Evolutionary conservation across 2,329 filamentous ascomycete genomes (phyloP), one percentile per base, ranked within the genome.

Genomic region (Fusarium acutatum): DNA sequence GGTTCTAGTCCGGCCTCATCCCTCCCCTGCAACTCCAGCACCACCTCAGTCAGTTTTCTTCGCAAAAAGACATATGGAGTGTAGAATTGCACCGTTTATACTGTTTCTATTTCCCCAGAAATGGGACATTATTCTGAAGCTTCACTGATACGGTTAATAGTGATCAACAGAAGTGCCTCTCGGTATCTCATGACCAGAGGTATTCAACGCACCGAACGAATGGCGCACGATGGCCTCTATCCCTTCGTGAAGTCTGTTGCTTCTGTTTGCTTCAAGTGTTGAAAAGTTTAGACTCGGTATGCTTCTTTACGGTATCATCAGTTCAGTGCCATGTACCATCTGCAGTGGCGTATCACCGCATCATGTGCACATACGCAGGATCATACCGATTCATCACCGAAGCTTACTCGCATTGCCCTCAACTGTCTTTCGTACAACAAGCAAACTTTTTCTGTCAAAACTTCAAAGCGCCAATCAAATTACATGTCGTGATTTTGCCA

Each of bases 11-110:
- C 30, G 34, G 38, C 49, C 46, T 52, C n/a, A 62, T 38, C 41
- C 37, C 52, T 47, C 37, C 56, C 71, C 52, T 61, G 60, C 58
- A 72, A 52, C 47, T 72, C 20, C 34, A 63, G 44, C 38, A 38
- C 35, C 20, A 26, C 28, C 35, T 15, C 40, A 32, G n/a, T 49
- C 44, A 46, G 56, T n/a, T 7, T 40, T n/a, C 28, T 56, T 35
- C 24, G 32, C n/a, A 13, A 28, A 26, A 10, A 22, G 28, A 24
- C 26, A 9, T 14, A 13, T 22, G 5, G n/a, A n/a, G n/a, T 14
- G 34, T 17, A 17, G 18, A 14, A 24, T 7, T 20, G 10, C 20
- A 34, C 5, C 9, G 7, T n/a, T 32, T 26, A 12, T 10, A 18
- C 20, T 30, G 12, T 8, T 28, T 24, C 30, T 26, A 26, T 20